Conservation (phyloP, 1,284 basidiomycete species). For the Acaromyces ingoldii region DNA sequence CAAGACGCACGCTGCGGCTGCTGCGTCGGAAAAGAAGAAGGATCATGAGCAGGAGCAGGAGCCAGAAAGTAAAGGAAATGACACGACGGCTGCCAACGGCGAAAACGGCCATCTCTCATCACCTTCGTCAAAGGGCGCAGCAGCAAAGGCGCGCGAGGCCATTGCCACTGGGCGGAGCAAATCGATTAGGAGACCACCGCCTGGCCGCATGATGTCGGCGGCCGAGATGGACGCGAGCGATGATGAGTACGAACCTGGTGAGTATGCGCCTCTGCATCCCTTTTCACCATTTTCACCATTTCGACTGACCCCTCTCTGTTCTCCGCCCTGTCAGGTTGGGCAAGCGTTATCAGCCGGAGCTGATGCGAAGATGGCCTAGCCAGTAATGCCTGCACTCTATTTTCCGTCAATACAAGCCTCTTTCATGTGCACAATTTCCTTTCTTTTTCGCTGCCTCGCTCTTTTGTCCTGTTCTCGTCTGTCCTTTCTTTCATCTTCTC, state of each 20-base stretch:
- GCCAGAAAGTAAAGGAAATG: background rate
- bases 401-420: no score
- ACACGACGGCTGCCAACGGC: background rate
- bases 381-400: no score
- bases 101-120: background rate
- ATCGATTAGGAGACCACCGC: slow-evolving; percentile 29
- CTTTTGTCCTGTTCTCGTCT: no score
- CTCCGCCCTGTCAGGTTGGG: no score
- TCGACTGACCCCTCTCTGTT: no score
- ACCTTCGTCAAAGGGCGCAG: background rate
- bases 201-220: slow-evolving; percentile 31
- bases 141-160: slow-evolving; percentile 17
- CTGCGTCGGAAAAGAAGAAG: background rate
- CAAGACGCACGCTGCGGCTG: background rate
- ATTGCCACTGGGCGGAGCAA: slow-evolving; percentile 28
- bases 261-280: background rate
- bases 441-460: no score
- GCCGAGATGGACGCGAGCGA: slow-evolving; percentile 45
- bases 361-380: no score
- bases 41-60: background rate
- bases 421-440: no score
- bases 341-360: slow-evolving; percentile 1
- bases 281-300: background rate
- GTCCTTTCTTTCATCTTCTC: no score
- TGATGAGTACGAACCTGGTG: slow-evolving; percentile 44